Evolutionary conservation across 2,329 filamentous ascomycete species (phyloP).

Genomic region (Bipolaris bicolor): DNA sequence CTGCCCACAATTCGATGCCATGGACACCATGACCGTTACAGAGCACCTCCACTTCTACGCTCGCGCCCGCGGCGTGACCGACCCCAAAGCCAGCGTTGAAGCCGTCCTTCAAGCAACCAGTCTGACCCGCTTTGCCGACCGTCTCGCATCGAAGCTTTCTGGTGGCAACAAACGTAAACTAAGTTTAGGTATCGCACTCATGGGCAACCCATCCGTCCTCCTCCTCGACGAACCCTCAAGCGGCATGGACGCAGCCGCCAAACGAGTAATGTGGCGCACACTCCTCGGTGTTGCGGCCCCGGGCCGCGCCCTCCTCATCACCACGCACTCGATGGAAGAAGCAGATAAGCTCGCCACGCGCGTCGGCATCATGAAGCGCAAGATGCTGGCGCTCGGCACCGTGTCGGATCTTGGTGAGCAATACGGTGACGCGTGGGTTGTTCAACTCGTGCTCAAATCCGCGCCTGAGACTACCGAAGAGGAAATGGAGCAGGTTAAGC

Average conservation of each 20-base stretch:
- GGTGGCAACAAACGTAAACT: constrained; percentile 96
- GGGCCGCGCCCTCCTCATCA: constrained; percentile 83
- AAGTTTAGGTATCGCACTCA: constrained; percentile 84
- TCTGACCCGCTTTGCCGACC: constrained; percentile 69
- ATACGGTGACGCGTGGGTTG: constrained; percentile 79
- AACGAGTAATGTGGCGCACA: constrained; percentile 92
- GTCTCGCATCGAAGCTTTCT: constrained; percentile 80
- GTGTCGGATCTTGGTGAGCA: constrained; percentile 73
- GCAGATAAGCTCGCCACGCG: constrained; percentile 84
- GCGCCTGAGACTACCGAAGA: constrained; percentile 74
- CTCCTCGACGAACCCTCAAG: constrained; percentile 88
- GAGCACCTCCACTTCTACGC: constrained; percentile 92
- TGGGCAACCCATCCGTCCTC: constrained; percentile 87
- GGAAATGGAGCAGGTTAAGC: constrained; percentile 69
- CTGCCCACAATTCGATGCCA: constrained; percentile 77
- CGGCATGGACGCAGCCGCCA: constrained; percentile 88
- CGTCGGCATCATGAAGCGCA: constrained; percentile 82
- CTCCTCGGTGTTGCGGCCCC: constrained; percentile 70
- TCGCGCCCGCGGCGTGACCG: constrained; percentile 75
- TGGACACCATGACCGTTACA: constrained; percentile 87
- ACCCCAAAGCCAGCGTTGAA: constrained; percentile 77
- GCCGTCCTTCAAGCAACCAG: constrained; percentile 83
- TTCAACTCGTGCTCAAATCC: constrained; percentile 77
- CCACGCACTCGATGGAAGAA: constrained; percentile 95
- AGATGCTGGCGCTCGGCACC: constrained; percentile 84